Base-by-base conservation (phyloP, 345 rosid species). In the Odontarrhena argentea region DNA sequence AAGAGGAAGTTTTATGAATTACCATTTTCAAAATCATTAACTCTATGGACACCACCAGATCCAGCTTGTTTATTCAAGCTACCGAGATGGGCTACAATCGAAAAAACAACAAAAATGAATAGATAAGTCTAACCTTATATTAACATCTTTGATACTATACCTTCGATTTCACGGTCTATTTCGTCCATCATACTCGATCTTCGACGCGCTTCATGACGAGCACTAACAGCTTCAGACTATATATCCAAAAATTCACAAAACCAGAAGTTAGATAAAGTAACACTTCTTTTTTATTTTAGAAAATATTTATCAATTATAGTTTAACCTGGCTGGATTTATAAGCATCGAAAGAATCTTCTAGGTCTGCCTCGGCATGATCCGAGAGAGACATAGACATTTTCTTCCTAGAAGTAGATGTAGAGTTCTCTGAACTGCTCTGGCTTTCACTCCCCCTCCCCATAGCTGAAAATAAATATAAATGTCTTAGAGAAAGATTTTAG, bases 191-290 rank as follows among this genome's bases (percentile, higher is more conserved):
- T 3, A 57, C 43, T 22, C 26, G 44, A 68, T 8, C 13, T 3
- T 55, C n/a, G 43, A 49, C 47, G 24, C 26, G 3, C 55, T 35
- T 57, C 15, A 24, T 45, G 5, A 24, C 10, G 5, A 24, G 7
- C 30, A 68, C 14, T 28, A 28, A 7, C 40, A 28, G 30, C 49
- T 57, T 9, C 43, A 26, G 32, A 36, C 65, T 68, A 49, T 49
- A 68, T 24, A 48, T 30, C 41, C 47, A 66, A 67, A 67, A 67
- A 6, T 55, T 1, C 61, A 67, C 44, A 55, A 35, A 45, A 14
- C 11, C 35, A 4, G 35, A 13, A 22, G 1, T 67, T 43, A 40
- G 26, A 24, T 24, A 9, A 37, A 5, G 6, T 1, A 32, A 6
- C 36, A 32, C 6, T 32, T 32, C 7, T 32, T 32, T 6, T 32